Conservation (phyloP, 352 stramenopile species). For the Halophytophthora batemanensis region DNA sequence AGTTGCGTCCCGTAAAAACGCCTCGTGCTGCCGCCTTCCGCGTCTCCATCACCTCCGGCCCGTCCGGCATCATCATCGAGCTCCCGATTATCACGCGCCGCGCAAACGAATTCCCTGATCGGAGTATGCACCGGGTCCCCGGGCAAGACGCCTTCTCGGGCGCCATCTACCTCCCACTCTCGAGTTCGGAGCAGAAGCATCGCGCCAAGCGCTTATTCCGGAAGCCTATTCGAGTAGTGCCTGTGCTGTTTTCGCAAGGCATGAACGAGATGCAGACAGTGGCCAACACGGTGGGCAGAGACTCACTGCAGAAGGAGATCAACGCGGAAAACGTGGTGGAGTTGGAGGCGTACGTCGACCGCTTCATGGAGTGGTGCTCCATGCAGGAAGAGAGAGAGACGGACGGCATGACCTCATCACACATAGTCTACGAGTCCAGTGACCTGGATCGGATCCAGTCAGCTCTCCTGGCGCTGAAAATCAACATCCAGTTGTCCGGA, state of each 20-base stretch:
- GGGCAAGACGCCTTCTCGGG: constrained; percentile 73
- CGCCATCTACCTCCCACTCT: constrained; percentile 63
- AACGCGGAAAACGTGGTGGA: constrained; percentile 68
- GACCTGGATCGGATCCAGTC: constrained; percentile 32
- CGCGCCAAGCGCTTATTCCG: constrained; percentile 62
- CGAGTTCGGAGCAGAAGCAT: constrained; percentile 38
- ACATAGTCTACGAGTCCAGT: constrained; percentile 23
- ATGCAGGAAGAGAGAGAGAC: constrained; percentile 20
- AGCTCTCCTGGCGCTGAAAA: constrained; percentile 34
- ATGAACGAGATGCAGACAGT: constrained; percentile 94
- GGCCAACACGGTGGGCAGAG: constrained; percentile 83
- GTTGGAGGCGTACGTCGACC: constrained; percentile 54
- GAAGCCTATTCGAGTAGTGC: constrained; percentile 57
- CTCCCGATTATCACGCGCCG: constrained; percentile 67
- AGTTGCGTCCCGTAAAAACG: constrained; percentile 64
- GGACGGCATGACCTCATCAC: constrained; percentile 8
- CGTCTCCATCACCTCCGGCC: constrained; percentile 64
- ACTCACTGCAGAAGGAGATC: constrained; percentile 78
- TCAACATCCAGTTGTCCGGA: constrained; percentile 42
- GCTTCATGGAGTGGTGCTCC: constrained; percentile 35
- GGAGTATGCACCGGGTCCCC: constrained; percentile 73
- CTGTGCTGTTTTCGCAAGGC: constrained; percentile 85
- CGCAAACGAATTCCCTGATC: constrained; percentile 29
- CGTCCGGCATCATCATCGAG: constrained; percentile 62
- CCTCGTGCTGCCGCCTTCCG: constrained; percentile 60